Evolutionary conservation across 768 basidiomycete genomes (phyloP).

Genomic region (Boletellus ananiceps): DNA sequence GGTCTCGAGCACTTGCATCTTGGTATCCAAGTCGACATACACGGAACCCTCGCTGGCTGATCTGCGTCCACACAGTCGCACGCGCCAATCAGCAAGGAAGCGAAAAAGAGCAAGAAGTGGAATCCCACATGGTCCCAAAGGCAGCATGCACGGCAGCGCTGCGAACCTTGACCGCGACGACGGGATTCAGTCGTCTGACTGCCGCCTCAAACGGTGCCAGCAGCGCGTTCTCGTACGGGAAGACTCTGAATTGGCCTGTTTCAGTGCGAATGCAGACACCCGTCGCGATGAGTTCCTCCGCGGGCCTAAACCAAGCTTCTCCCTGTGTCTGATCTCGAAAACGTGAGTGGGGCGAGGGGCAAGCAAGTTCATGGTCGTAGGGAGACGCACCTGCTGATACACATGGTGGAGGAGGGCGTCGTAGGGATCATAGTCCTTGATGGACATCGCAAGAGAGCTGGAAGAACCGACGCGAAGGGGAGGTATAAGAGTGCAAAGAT

Average conservation of each 20-base stretch:
- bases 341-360: not conserved
- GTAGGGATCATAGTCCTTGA: slow-evolving; percentile 75
- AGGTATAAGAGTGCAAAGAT: slow-evolving; percentile 13
- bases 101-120: not conserved
- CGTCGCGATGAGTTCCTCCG: slow-evolving; percentile 69
- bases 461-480: not conserved
- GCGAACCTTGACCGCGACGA: slow-evolving; percentile 77
- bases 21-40: slow-evolving; percentile 72
- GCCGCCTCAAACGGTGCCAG: slow-evolving; percentile 78
- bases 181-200: slow-evolving; percentile 68
- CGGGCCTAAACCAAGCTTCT: slow-evolving; percentile 81
- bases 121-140: slow-evolving; percentile 57
- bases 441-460: slow-evolving; percentile 3
- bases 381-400: slow-evolving; percentile 59
- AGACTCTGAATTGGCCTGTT: slow-evolving; percentile 66
- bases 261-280: slow-evolving; percentile 74
- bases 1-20: slow-evolving; percentile 79
- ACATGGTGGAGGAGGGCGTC: slow-evolving; percentile 79
- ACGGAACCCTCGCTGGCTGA: slow-evolving; percentile 51
- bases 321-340: slow-evolving; percentile 58
- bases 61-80: slow-evolving; percentile 30
- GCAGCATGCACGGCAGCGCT: slow-evolving; percentile 81
- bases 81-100: not conserved
- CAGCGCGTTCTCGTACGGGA: slow-evolving; percentile 75
- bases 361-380: not conserved